Percentiles rank a stretch among this genome's conserved stretches.
Evolutionary conservation across 1,284 basidiomycete species (phyloP).

Genomic region (Vanrija humicola): DNA sequence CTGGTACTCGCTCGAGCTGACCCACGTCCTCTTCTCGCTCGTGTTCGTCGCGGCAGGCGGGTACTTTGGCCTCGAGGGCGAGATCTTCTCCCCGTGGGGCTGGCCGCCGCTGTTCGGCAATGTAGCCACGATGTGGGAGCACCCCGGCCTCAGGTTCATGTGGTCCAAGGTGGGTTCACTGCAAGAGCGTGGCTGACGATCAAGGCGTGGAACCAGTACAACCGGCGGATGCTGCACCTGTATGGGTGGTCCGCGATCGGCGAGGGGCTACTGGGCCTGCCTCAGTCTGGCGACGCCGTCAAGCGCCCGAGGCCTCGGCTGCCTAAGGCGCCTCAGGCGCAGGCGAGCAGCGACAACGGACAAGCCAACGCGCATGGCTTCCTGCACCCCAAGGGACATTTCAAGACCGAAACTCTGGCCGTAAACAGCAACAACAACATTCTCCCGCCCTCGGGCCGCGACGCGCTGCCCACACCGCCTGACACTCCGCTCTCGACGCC

Average conservation of each 20-base stretch:
- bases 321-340: constrained; percentile 6
- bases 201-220: constrained; percentile 43
- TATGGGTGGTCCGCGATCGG: constrained; percentile 39
- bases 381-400: background rate
- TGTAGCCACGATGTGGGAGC: constrained; percentile 25
- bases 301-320: constrained; percentile 4
- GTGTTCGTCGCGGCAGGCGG: constrained; percentile 29
- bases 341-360: no score
- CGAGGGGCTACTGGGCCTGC: constrained; percentile 38
- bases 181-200: constrained; percentile 1
- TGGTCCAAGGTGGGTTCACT: constrained; percentile 38
- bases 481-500: background rate
- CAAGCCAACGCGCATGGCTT: background rate
- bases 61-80: constrained; percentile 27
- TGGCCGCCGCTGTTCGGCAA: constrained; percentile 41
- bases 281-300: constrained; percentile 25
- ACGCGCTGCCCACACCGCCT: no score
- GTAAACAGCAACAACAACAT: no score
- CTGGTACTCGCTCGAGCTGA: constrained; percentile 22
- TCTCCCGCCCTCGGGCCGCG: no score
- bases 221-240: constrained; percentile 32
- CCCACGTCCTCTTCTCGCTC: constrained; percentile 13
- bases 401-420: no score
- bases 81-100: constrained; percentile 41
- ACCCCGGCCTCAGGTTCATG: constrained; percentile 36